These are phyloP conservation scores for Houttuynia cordata DNA, from an alignment of 164 flowering plant species.

Conservation along the genomic window DNA sequence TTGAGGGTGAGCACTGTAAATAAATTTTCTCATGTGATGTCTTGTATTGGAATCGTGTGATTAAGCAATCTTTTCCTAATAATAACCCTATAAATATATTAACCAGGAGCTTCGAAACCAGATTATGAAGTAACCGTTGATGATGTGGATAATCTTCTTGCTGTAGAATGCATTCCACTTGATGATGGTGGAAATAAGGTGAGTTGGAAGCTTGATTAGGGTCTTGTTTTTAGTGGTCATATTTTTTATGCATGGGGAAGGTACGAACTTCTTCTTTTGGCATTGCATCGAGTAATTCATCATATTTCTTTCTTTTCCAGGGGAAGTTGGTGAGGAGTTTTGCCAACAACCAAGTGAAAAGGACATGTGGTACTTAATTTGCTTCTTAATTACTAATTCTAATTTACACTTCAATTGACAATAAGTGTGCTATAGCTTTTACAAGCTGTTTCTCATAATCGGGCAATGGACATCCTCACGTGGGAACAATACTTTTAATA, in stretches of 20 bases:
- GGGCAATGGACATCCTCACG: too few relatives aligned
- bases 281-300: too few relatives aligned
- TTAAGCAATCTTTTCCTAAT: background rate
- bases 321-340: conserved; percentile 78
- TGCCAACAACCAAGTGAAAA: conserved; percentile 87
- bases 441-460: too few relatives aligned
- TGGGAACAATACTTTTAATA: too few relatives aligned
- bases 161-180: conserved; percentile 96
- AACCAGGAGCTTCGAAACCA: conserved; percentile 90
- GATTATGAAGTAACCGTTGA: conserved; percentile 94
- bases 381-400: too few relatives aligned
- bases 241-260: too few relatives aligned
- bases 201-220: conserved; percentile 3
- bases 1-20: conserved; percentile 52
- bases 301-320: conserved; percentile 24
- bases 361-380: conserved; percentile 89
- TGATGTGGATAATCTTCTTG: conserved; percentile 86
- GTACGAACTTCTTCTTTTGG: background rate
- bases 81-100: background rate
- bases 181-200: conserved; percentile 89
- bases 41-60: too few relatives aligned
- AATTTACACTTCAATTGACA: too few relatives aligned
- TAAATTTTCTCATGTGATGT: too few relatives aligned
- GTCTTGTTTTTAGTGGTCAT: too few relatives aligned
- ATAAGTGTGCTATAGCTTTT: too few relatives aligned